Conservation (phyloP, 176 grass and related monocot genomes). For the Hordeum marinum region DNA sequence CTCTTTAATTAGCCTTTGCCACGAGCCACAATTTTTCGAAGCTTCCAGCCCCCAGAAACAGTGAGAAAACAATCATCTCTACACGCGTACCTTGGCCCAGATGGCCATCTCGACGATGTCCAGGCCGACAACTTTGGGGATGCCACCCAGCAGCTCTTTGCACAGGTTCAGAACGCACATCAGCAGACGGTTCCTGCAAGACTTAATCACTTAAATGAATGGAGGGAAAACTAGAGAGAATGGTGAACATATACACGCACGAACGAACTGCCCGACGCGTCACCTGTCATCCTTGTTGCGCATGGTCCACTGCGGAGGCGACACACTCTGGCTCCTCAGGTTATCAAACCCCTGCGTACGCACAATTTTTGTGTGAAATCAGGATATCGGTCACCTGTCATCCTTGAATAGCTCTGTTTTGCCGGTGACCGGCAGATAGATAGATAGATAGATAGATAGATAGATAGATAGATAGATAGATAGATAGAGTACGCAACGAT, state of each 20-base stretch:
- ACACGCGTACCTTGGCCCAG: slow-evolving; percentile 74
- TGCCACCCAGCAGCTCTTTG: slow-evolving; percentile 69
- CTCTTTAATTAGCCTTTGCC: no score
- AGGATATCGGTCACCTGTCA: no score
- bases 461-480: no score
- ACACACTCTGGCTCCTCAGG: slow-evolving; percentile 76
- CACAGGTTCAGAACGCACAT: slow-evolving; percentile 78
- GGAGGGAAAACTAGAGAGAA: background rate
- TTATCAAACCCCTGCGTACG: slow-evolving; percentile 74
- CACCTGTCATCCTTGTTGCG: slow-evolving; percentile 96
- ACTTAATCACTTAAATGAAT: background rate
- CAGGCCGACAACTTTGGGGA: slow-evolving; percentile 83
- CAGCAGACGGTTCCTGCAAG: slow-evolving; percentile 72
- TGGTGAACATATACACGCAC: background rate
- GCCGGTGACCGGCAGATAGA: background rate
- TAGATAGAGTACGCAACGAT: background rate
- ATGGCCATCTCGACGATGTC: slow-evolving; percentile 98
- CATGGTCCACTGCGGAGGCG: slow-evolving; percentile 94
- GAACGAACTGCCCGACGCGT: background rate
- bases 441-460: no score
- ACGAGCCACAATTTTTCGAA: no score
- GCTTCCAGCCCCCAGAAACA: no score
- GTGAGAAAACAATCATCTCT: background rate
- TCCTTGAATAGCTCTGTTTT: background rate
- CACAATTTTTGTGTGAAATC: background rate